Evolutionary conservation across 306 rosid species (phyloP), one percentile per base, ranked within the genome.

Genomic region (Cyamopsis tetragonoloba): DNA sequence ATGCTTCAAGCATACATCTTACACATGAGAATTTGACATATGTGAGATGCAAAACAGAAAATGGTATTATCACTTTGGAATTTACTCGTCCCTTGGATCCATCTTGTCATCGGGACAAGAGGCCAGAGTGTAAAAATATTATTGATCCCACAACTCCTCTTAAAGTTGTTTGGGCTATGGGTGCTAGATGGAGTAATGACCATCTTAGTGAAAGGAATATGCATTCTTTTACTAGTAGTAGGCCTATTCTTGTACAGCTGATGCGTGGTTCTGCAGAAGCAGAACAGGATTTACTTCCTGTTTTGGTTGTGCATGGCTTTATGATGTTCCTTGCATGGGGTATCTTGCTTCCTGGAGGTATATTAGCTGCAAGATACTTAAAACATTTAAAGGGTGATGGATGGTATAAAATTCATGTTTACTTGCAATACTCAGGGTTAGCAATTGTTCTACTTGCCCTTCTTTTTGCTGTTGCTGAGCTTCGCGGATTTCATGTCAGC

Each of bases 241-340:
- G 98, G 76, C 87, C 89, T 27, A 77, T 86, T 24, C 77, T 59
- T 62, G 93, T 92, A 22, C 79, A 86, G 53, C 96, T 87, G 55
- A 68, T 74, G 86, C 91, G 88, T 7, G 98, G 96, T 73, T 92
- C 93, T 30, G 91, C 96, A 24, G 96, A 89, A 81, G 98, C 98
- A 0, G 96, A 89, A 74, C 89, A 89, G 79, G 98, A 92, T 80
- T 72, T 92, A 74, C 89, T 84, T 34, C 96, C 98, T 0, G 96
- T 92, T 20, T 74, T 92, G 68, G 96, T 89, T 30, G 98, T 87
- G 35, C 98, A 92, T 78, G 98, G 96, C 42, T 86, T 92, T 49
- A 89, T 89, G 96, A 92, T 89, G 96, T 92, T 92, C 73, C 82
- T 92, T 35, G 96, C 96, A 34, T 92, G 96, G 96, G 96, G 91